phyloP scores from a whole-genome alignment of 2,329 filamentous ascomycete genomes.

The Aspergillus fischeri region DNA sequence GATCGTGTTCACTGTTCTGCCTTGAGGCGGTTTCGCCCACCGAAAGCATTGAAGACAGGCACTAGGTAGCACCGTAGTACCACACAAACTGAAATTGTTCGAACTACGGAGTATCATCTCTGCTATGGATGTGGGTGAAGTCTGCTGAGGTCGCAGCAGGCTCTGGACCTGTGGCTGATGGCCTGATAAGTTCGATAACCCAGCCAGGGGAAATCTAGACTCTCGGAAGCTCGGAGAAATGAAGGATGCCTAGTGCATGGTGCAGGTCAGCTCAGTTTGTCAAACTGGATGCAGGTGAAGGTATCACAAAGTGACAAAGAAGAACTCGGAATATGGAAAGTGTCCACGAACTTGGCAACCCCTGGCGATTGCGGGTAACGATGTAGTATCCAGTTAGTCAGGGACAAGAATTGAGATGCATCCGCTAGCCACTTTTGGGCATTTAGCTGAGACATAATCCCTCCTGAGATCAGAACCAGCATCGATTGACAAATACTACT shows the following conservation, averaged over 20 bases:
- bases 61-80: background rate
- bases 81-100: background rate
- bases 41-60: background rate
- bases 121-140: background rate
- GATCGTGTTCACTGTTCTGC: background rate
- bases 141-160: background rate
- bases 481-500: background rate
- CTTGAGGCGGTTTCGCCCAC: background rate
- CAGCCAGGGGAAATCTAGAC: background rate
- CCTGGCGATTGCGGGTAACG: background rate
- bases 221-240: background rate
- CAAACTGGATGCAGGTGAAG: background rate
- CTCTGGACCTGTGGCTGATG: background rate
- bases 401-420: conserved; percentile 1
- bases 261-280: background rate
- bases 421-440: background rate
- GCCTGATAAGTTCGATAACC: background rate
- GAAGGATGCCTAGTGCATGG: background rate
- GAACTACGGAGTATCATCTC: background rate
- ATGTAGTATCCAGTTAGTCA: conserved; percentile 2
- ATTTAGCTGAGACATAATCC: background rate
- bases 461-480: too few species aligned
- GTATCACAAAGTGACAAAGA: background rate
- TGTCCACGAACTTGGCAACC: background rate
- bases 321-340: background rate